Base-by-base conservation (phyloP, 768 basidiomycete species). In the Suillus sp. region DNA sequence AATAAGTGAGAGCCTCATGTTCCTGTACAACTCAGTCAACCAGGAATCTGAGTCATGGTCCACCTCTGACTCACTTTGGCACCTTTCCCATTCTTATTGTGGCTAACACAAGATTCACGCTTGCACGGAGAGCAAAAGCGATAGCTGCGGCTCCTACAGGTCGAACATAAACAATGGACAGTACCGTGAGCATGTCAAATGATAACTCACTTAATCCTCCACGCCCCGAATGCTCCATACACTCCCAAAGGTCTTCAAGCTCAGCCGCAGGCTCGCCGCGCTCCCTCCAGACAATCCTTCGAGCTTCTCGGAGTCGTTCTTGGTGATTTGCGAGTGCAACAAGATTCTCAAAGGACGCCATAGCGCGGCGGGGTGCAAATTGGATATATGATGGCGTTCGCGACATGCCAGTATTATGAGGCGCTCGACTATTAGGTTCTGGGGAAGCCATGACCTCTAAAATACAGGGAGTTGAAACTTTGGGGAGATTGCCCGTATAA, bases 321-420 rank as follows among this genome's bases (percentile, higher is more conserved):
- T 92, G 89, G 74, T 91, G 86, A 75, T 93, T 93, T 5, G 93
- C 93, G 61, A 95, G 81, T 16, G 90, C 90, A 25, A 93, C 88
- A 9, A 95, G 79, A 70, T 91, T 92, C 72, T 94, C 92, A 67
- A 94, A 94, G 0, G 91, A 93, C 10, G 84, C 82, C 78, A 90
- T 86, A 4, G 88, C 84, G 40, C 80, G 76, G 16, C 70, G 68
- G 78, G 86, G 87, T 1, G 83, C 80, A 66, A 87, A 80, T 7
- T 79, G 77, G 60, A 85, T 80, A 66, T 83, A 79, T 4, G 81
- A 73, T 9, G 75, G 64, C 13, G 63, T 63, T 37, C 73, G 62
- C n/a, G 68, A 70, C 25, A 67, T 56, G 27, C 35, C 48, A 56
- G 5, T 18, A 16, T 38, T 38, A 9, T 37, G 25, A 38, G 37